Base-by-base conservation (phyloP, 805 yeast genomes). In the Wickerhamomyces ciferrii region DNA sequence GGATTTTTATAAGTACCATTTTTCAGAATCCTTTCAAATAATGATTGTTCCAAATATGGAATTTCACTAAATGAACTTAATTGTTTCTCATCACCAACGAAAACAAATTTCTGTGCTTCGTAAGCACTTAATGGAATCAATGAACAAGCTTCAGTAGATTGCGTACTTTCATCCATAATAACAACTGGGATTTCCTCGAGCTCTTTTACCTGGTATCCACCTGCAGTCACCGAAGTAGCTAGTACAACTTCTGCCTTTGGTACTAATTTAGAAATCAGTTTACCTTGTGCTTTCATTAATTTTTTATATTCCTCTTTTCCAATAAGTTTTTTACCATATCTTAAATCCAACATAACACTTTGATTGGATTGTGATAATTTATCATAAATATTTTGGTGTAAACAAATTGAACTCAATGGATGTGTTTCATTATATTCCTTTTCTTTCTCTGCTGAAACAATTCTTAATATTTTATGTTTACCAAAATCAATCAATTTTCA, bases 141-240 rank as follows among this genome's bases (percentile, higher is more conserved):
- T 0, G 88, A 79, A 1, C 81, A 71, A 6, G 89, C 85, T 53
- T 84, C 92, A 0, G 88, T 79, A 0, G 90, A 81, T 54, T 84
- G 90, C 0, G 90, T 84, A 4, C 87, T 77, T 65, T 84, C 91
- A 67, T 84, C 91, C 85, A 84, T 81, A 29, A 84, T 83, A 6
- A 84, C 85, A 15, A 78, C 83, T 0, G 84, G 84, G 2, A 81
- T 81, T 1, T 88, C 88, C 34, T 71, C 68, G 10, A 83, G 66
- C 14, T 75, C 68, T 53, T 81, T 82, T 53, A 84, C 64, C 53
- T 76, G 79, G 38, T 78, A 74, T 2, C 86, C 86, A 44, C 88
- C 89, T 8, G 87, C 83, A 35, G 81, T 81, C 35, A 83, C 87
- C 2, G 86, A 80, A 1, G 91, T 84, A 2, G 90, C 79, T 59